phyloP scores from a whole-genome alignment of 2,329 filamentous ascomycete genomes.

The Keithomyces neogunnii region DNA sequence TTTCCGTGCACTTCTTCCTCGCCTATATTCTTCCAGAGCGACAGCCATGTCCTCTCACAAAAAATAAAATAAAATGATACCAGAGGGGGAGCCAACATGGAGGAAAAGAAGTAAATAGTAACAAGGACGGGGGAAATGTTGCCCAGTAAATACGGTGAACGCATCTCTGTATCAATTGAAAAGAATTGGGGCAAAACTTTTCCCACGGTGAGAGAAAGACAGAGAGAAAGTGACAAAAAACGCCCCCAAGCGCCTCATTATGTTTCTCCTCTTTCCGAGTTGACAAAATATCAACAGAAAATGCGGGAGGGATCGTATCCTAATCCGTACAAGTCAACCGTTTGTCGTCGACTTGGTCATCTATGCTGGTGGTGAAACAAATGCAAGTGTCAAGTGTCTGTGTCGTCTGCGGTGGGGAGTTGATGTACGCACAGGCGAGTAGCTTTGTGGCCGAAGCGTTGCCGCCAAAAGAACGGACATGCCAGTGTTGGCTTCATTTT shows the following conservation, averaged over 20 bases:
- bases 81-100: not conserved
- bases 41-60: not conserved
- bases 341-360: constrained; percentile 4
- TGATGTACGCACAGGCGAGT: not conserved
- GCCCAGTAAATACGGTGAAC: too few relatives aligned
- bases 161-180: too few relatives aligned
- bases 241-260: constrained; percentile 6
- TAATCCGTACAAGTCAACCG: constrained; percentile 2
- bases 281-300: not conserved
- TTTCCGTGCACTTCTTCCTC: not conserved
- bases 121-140: too few relatives aligned
- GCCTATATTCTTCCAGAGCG: not conserved
- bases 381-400: not conserved
- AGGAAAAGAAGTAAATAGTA: not conserved
- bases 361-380: constrained; percentile 3
- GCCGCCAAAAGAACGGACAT: too few relatives aligned
- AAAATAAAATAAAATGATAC: not conserved
- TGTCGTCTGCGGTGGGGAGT: too few relatives aligned
- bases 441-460: not conserved
- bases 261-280: not conserved
- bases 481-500: not conserved
- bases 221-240: constrained; percentile 8
- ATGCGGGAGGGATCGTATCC: constrained; percentile 5
- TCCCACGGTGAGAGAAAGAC: not conserved
- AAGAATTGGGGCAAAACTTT: too few relatives aligned